These are phyloP conservation scores for Penicillium subrubescens DNA, from an alignment of 495 filamentous ascomycete genomes.

Conservation along the genomic window DNA sequence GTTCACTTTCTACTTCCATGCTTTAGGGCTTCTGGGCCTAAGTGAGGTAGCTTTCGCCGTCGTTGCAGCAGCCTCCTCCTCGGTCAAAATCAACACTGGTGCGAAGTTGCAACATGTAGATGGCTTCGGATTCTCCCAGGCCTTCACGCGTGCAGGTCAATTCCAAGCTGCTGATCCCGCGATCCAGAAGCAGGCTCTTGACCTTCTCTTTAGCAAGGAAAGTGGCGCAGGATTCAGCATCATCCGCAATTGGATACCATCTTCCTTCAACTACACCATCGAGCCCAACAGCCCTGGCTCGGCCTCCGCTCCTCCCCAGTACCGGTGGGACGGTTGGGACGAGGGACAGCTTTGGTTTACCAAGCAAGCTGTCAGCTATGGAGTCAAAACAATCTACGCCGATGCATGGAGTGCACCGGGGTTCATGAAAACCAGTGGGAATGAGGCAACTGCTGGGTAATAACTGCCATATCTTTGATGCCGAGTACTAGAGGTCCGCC, in stretches of 20 bases:
- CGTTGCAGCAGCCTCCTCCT: background rate
- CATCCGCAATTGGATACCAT: conserved; percentile 5
- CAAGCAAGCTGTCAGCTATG: conserved; percentile 1
- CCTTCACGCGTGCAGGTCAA: conserved; percentile 1
- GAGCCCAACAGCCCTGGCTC: conserved; percentile 5
- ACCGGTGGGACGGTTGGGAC: conserved; percentile 1
- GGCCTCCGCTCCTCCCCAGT: background rate
- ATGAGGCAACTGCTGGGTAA: background rate
- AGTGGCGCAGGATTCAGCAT: background rate
- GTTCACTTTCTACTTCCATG: background rate
- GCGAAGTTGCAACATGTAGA: conserved; percentile 1
- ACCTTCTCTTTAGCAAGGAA: background rate
- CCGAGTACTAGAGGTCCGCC: background rate
- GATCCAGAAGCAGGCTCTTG: background rate
- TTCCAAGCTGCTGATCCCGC: background rate
- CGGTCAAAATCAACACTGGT: background rate
- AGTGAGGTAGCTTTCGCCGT: background rate
- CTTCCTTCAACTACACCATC: conserved; percentile 1
- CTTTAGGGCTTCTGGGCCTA: background rate
- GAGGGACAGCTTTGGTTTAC: conserved; percentile 4
- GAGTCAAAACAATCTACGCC: conserved; percentile 1
- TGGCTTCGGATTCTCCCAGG: conserved; percentile 1
- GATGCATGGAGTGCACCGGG: conserved; percentile 5
- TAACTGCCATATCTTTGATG: background rate
- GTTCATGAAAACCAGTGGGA: conserved; percentile 2